phyloP scores from a whole-genome alignment of 1,139 yeast genomes.

The Geotrichum siamense region DNA sequence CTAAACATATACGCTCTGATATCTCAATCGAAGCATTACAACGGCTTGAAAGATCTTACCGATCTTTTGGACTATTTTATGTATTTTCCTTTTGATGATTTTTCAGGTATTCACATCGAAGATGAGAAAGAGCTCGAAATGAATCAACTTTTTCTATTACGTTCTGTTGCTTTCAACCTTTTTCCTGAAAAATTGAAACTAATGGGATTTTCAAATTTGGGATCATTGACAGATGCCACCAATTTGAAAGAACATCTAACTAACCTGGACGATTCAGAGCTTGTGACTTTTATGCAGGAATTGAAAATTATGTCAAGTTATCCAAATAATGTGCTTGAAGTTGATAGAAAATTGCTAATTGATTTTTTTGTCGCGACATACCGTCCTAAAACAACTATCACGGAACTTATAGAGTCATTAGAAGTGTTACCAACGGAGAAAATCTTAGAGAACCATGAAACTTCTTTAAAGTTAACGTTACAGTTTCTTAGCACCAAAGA shows the following conservation, averaged over 20 bases:
- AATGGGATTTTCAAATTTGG: constrained; percentile 31
- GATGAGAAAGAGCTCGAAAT: not conserved
- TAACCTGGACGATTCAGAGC: constrained; percentile 22
- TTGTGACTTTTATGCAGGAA: constrained; percentile 20
- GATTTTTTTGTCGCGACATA: constrained; percentile 23
- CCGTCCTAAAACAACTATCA: constrained; percentile 15
- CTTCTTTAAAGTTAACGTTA: constrained; percentile 24
- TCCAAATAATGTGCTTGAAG: constrained; percentile 10
- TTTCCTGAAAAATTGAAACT: constrained; percentile 26
- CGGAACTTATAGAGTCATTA: constrained; percentile 9
- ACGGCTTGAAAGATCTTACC: constrained; percentile 14
- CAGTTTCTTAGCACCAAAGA: constrained; percentile 37
- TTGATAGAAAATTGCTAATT: constrained; percentile 16
- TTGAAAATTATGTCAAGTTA: constrained; percentile 19
- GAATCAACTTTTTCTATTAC: constrained; percentile 24
- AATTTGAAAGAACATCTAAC: constrained; percentile 29
- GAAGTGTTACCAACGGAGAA: constrained; percentile 23
- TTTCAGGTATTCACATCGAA: constrained; percentile 31
- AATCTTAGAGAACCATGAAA: constrained; percentile 4
- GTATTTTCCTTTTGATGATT: constrained; percentile 41
- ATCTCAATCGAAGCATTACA: constrained; percentile 8
- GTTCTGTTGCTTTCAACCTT: constrained; percentile 25
- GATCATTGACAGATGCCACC: constrained; percentile 24
- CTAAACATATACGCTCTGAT: constrained; percentile 24
- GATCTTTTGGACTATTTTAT: constrained; percentile 30